Base-by-base conservation (phyloP, 1,139 yeast species). In the Yamadazyma jaroonii region DNA sequence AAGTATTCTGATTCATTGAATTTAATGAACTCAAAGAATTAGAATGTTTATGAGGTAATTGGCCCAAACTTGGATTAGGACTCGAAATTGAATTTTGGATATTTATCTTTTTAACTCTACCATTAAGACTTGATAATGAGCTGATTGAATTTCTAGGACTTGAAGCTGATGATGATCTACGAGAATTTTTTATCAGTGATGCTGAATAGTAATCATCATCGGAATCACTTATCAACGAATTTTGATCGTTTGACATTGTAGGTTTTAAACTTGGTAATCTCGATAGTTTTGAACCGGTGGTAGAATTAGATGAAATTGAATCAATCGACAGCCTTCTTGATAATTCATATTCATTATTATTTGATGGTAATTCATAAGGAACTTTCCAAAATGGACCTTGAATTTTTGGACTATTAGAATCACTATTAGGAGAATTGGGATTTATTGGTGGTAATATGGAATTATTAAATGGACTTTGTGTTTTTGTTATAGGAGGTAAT, bases 341-440 rank as follows among this genome's bases (percentile, higher is more conserved):
- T 8, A 44, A n/a, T 12, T 42, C 47, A 29, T 40, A 38, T 5
- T 32, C 52, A 37, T 32, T 27, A 28, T 38, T 37, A 24, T 38
- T 43, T 10, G 54, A 54, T 2, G 76, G 77, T 75, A 71, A 67
- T 48, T 71, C 76, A 52, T 71, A 71, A 22, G 77, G 77, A 8
- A 71, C 77, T 48, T 69, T 71, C 77, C 77, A 71, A 52, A 71
- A 67, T 4, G 76, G 76, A 11, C 73, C 76, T 42, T 63, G 71
- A 29, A 69, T 61, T 30, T 69, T 69, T 3, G 72, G 67, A 39
- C 63, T 57, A 31, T 50, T 56, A 43, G 51, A 20, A 46, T 44
- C 32, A 20, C 40, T 27, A 32, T 25, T 35, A 20, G 42, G 41
- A 28, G 36, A 42, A 24, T 41, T 45, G 5, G 32, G 47, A 22